phyloP scores from a whole-genome alignment of 2,329 filamentous ascomycete species.

The Escovopsis sp. region DNA sequence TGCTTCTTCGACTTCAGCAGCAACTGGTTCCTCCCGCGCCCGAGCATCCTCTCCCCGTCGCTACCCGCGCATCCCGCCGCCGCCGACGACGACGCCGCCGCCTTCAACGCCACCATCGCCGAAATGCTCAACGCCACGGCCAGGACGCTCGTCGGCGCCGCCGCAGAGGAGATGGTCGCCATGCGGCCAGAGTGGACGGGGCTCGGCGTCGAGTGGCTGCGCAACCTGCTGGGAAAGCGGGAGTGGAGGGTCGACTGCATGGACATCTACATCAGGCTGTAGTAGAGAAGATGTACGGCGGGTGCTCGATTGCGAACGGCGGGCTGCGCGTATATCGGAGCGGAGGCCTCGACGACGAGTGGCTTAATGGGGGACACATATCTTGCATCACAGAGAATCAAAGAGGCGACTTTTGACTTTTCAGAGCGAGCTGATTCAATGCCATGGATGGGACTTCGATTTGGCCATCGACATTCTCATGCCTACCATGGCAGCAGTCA shows the following conservation, averaged over 20 bases:
- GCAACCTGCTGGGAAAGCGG: constrained; percentile 63
- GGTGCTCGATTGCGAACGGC: too few species aligned
- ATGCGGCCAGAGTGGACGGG: constrained; percentile 55
- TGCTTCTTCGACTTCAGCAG: constrained; percentile 87
- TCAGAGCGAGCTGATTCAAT: too few species aligned
- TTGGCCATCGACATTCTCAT: too few species aligned
- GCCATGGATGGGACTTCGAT: too few species aligned
- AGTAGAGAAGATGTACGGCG: background rate
- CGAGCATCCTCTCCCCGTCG: constrained; percentile 12
- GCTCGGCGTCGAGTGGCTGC: constrained; percentile 72
- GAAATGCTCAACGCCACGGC: constrained; percentile 56
- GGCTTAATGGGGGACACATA: too few species aligned
- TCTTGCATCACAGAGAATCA: too few species aligned
- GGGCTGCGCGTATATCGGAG: too few species aligned
- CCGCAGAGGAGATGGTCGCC: constrained; percentile 45
- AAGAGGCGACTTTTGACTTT: too few species aligned
- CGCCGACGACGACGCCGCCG: constrained; percentile 13
- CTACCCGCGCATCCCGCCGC: background rate
- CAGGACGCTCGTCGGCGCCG: constrained; percentile 50
- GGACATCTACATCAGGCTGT: constrained; percentile 72
- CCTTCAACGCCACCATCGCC: constrained; percentile 34
- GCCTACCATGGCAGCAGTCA: too few species aligned
- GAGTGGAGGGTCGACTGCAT: constrained; percentile 89
- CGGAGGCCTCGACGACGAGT: too few species aligned
- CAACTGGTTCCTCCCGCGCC: constrained; percentile 85